Evolutionary conservation across 441 rosid species (phyloP), one percentile per base, ranked within the genome.

Genomic region (Erysimum pusillum): DNA sequence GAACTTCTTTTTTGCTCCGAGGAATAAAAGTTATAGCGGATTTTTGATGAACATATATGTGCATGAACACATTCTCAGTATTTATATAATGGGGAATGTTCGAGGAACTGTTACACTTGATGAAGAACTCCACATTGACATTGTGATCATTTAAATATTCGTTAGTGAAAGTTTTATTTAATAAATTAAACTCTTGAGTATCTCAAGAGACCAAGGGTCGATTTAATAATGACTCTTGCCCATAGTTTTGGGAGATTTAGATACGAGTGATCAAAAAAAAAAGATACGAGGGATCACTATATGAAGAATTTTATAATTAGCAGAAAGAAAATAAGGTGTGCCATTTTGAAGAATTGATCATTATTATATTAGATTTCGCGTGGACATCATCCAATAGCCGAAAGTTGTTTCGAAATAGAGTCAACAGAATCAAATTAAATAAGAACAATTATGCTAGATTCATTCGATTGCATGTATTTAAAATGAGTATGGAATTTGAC

Each of bases 181-280:
- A 54, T 54, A 15, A 63, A 36, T 31, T 22, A 53, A 70, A 76
- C 71, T 38, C 65, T 69, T 62, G 74, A 57, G 76, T 13, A 45
- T 69, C 70, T 9, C 69, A 54, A 76, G 10, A 56, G 71, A 76
- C 60, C 66, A 76, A 76, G 65, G 76, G 75, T 69, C n/a, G n/a
- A n/a, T n/a, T n/a, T 52, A 68, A 22, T 53, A 42, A 10, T n/a
- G 70, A 32, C 67, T 76, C 75, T 76, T 69, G 70, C 74, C 64
- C 79, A 34, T 53, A 34, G 58, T 52, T 54, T 69, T 69, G 69
- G 76, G 71, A 76, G 75, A 76, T 62, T 52, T 62, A 18, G 69
- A 58, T 36, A 57, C n/a, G n/a, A n/a, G n/a, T n/a, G n/a, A n/a
- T n/a, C n/a, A n/a, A n/a, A n/a, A n/a, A n/a, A n/a, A n/a, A n/a